Base-by-base conservation (phyloP, 2,329 filamentous ascomycete genomes). In the Colletotrichum euphorbiae region DNA sequence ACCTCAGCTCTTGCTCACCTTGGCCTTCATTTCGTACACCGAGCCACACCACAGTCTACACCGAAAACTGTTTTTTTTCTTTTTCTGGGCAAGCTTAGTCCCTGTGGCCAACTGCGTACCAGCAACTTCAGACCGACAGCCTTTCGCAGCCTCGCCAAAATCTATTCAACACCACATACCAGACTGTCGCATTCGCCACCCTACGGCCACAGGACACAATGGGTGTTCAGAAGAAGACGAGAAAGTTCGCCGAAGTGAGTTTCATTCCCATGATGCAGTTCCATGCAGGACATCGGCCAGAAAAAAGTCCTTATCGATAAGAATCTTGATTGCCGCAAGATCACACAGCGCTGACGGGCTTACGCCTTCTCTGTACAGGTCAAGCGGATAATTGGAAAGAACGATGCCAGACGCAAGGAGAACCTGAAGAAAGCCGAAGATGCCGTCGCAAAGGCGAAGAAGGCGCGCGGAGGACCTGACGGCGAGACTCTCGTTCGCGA, bases 151-250 rank as follows among this genome's bases (percentile, higher is more conserved):
- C 66, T 69, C 15, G 61, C 21, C 52, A 24, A 33, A 58, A 46
- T 38, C 45, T 21, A 17, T 8, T 17, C 46, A 48, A 33, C 62
- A 55, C 38, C 36, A 51, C 28, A 52, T 46, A 19, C n/a, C 24
- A n/a, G 28, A 48, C 56, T 43, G 38, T 52, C 45, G 38, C 58
- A 33, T 36, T 45, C 42, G 21, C 33, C 48, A 12, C 45, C n/a
- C 52, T 15, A 55, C 48, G 48, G 55, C 9, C 36, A 43, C 15
- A 63, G 19, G 4, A 48, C 52, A 72, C 65, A 70, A 98, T 98
- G 95, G 94, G 94, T 81, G 89, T 94, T 73, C 89, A 90, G 71
- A 97, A 97, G 84, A 93, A 90, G 79, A 97, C 93, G 60, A 90
- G 94, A 83, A 98, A 98, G 83, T 98, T 97, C 79, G 95, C 90